phyloP scores from a whole-genome alignment of 306 rosid species.

The Prinsepia uniflora region DNA sequence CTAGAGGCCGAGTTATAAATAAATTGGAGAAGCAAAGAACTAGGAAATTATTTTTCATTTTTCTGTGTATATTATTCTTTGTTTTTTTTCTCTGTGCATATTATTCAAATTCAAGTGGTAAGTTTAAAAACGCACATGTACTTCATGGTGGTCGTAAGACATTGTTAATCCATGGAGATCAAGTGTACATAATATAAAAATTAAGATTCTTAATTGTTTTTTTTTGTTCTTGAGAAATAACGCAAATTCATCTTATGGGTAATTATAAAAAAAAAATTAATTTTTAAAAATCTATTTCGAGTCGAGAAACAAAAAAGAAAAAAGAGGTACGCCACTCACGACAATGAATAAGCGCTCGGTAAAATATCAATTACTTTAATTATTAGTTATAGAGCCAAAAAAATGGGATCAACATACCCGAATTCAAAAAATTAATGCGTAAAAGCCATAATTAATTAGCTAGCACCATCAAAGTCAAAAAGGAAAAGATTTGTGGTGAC shows the following conservation, averaged over 20 bases:
- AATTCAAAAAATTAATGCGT: too few species aligned
- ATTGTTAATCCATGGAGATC: conserved; percentile 23
- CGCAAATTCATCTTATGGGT: neutral
- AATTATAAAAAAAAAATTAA: too few species aligned
- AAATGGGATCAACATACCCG: too few species aligned
- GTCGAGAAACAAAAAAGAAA: too few species aligned
- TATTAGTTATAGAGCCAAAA: too few species aligned
- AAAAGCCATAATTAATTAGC: too few species aligned
- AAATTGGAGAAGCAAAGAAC: neutral
- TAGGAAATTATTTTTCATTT: neutral
- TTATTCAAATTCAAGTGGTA: neutral
- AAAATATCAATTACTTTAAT: too few species aligned
- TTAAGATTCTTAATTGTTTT: neutral
- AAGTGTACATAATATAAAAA: conserved; percentile 13
- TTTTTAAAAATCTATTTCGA: too few species aligned
- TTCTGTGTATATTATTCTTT: neutral
- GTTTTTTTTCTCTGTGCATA: neutral
- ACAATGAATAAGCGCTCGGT: too few species aligned
- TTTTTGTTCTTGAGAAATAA: neutral
- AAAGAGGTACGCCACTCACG: too few species aligned
- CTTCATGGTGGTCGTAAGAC: conserved; percentile 43
- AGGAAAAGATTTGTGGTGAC: neutral
- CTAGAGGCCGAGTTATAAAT: neutral
- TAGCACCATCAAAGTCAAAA: neutral
- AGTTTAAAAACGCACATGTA: neutral